Evolutionary conservation across 208 protist genomes (phyloP), one percentile per base, ranked within the genome.

Genomic region (Herpetomonas tarakana): DNA sequence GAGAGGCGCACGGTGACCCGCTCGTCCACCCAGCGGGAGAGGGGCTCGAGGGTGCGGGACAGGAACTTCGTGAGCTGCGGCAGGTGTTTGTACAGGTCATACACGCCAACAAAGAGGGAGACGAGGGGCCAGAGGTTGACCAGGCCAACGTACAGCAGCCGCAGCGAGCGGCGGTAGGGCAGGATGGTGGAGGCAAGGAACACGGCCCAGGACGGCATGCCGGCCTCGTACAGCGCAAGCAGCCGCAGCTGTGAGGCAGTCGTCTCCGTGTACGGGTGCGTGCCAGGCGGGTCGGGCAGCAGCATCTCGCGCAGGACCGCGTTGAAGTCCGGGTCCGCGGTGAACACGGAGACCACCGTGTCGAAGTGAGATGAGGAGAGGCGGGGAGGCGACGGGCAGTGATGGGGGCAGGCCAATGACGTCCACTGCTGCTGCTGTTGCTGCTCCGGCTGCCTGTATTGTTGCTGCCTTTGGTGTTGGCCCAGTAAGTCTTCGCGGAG

Each of bases 21-120:
- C 7, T 57, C 52, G 52, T 93, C 83, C 4, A 93, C 52, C 73
- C 79, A 84, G 26, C 70, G 71, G 3, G 76, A 56, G 25, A 93
- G 44, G 4, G 86, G 86, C 19, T 74, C 77, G 18, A 91, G 59
- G 22, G 74, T 86, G 51, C 68, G 65, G 25, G 68, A 64, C 45
- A 94, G 38, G 62, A 89, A 89, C 0, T 27, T 45, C 54, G 84
- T 87, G 57, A 93, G 77, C 64, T 88, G 76, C 14, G 83, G 83
- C 16, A 94, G 63, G 51, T 91, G 81, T 58, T 86, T 85, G 61
- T 94, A 94, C 22, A 94, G 52, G 65, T 94, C 88, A 62, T 91
- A 94, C 11, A 87, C 49, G 7, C 88, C 88, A 2, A 86, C 82
- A 18, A 67, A 74, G 14, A 94, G 68, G 28, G 88, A 87, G 29